These are phyloP conservation scores for Rhododendron ferrugineum DNA, from an alignment of 148 eudicot species.

Conservation along the genomic window DNA sequence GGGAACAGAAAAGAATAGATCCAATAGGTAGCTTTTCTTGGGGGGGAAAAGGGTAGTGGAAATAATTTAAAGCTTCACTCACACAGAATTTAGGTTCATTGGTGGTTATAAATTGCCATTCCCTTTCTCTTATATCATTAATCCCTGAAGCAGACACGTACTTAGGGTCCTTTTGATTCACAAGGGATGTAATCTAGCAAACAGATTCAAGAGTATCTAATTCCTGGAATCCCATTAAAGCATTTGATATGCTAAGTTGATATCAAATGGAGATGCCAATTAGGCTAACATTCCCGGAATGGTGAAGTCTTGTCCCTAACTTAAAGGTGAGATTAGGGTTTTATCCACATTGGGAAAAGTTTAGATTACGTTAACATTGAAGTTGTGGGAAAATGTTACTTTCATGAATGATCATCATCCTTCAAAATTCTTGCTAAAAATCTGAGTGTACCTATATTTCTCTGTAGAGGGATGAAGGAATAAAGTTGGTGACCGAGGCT, in stretches of 20 bases:
- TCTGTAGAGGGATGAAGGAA: slow-evolving; percentile 79
- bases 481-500: slow-evolving; percentile 67
- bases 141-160: neutral
- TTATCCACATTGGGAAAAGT: neutral
- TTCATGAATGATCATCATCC: neutral
- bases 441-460: neutral
- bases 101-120: neutral
- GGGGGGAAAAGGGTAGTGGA: neutral
- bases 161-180: neutral
- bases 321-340: neutral
- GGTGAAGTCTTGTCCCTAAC: neutral
- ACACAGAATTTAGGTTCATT: no score
- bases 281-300: neutral
- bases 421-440: neutral
- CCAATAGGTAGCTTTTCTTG: neutral
- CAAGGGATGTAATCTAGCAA: neutral
- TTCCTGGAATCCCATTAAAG: no score
- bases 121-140: neutral
- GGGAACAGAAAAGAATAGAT: neutral
- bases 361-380: neutral
- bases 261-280: neutral
- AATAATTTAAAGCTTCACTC: neutral
- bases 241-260: neutral
- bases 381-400: neutral
- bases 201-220: no score